Evolutionary conservation across 345 rosid species (phyloP), one percentile per base, ranked within the genome.

Genomic region (Aethionema arabicum): DNA sequence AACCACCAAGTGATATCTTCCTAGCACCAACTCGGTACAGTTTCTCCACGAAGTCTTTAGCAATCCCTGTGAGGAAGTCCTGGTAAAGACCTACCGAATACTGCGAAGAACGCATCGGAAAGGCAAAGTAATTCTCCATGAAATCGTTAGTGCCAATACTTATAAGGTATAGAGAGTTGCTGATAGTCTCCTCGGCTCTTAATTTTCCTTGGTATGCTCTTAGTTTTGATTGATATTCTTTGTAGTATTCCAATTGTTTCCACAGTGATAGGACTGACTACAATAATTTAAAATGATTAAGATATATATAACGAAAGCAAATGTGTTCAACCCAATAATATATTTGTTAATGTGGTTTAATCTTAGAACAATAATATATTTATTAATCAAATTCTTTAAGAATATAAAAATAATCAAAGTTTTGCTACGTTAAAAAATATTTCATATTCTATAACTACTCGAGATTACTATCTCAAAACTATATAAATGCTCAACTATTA

Each of bases 111-210:
- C 85, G 78, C 14, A 30, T 45, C 0, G 82, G 83, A 47, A 73
- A 38, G 3, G 80, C 59, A 27, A 76, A 83, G 75, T 81, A 83
- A 59, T 81, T 83, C 58, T 83, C 88, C 5, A 83, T 79, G 69
- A 83, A 83, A 56, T 83, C 85, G 59, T 83, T 83, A 6, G 88
- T 83, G 14, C 88, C 88, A 1, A 56, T 4, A 75, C 88, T 83
- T 72, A 77, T 81, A 32, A 83, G 45, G 77, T 81, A 61, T 8
- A 83, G 41, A 8, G 88, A 72, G 16, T 75, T 48, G 13, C 29
- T 52, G 49, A 83, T 73, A 14, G 48, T 72, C 11, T 68, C 62
- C 56, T 56, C 38, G 4, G 79, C 83, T 58, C 45, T 43, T 7
- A 41, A 32, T 6, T 59, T 73, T 47, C 88, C 88, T 36, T 76